Percentiles rank a stretch among this genome's conserved stretches.
phyloP scores from a whole-genome alignment of 768 basidiomycete genomes.

The Boletus edulis region DNA sequence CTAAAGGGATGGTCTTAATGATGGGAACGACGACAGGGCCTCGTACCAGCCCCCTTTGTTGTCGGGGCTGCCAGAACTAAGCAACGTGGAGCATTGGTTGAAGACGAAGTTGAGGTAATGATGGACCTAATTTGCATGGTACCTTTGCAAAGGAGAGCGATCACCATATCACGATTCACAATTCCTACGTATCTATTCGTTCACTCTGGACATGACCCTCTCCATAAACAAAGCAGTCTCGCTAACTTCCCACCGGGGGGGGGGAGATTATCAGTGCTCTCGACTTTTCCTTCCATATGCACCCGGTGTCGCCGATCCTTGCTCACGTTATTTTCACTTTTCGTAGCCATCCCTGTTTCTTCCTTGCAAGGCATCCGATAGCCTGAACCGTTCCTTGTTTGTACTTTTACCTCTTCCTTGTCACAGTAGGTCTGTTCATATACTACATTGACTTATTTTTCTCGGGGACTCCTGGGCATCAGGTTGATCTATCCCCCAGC shows the following conservation, averaged over 20 bases:
- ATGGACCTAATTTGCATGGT: conserved; percentile 24
- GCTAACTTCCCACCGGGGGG: conserved; percentile 10
- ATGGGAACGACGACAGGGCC: conserved; percentile 16
- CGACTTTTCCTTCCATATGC: conserved; percentile 5
- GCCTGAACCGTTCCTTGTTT: conserved; percentile 5
- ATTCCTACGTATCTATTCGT: conserved; percentile 33
- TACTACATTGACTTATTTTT: conserved; percentile 22
- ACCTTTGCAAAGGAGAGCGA: conserved; percentile 21
- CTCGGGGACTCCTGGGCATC: conserved; percentile 2
- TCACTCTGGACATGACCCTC: conserved; percentile 26
- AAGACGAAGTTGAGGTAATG: conserved; percentile 12
- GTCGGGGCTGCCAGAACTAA: conserved; percentile 10
- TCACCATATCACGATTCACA: conserved; percentile 20
- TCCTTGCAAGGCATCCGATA: conserved; percentile 1
- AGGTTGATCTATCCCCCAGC: too few relatives aligned
- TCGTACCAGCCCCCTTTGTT: conserved; percentile 10
- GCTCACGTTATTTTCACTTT: neutral
- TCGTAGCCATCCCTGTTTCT: neutral
- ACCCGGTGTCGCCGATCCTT: conserved; percentile 1
- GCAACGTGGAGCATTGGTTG: conserved; percentile 12
- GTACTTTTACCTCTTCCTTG: conserved; percentile 3
- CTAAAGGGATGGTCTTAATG: conserved; percentile 21
- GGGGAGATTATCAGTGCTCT: conserved; percentile 6
- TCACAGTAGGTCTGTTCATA: conserved; percentile 25
- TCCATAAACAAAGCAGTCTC: conserved; percentile 15